Conservation (phyloP, 768 basidiomycete species). For the Trichaptum fuscoviolaceum region DNA sequence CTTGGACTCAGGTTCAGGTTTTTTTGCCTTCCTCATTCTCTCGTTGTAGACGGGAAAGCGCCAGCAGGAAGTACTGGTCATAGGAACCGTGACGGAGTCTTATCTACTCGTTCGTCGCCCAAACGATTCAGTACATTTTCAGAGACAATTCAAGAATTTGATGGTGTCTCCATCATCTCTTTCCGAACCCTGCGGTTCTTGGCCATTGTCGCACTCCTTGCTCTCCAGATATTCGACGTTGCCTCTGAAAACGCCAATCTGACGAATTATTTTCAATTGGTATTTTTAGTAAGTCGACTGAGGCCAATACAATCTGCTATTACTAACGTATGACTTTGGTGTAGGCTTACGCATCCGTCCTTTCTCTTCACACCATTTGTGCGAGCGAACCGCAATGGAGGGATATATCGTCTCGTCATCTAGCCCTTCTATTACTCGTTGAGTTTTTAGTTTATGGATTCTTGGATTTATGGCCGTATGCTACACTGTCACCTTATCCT, state of each 20-base stretch:
- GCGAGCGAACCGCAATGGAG: not conserved
- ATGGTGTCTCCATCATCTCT: conserved; percentile 1
- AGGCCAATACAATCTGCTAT: not conserved
- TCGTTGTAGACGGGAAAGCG: not conserved
- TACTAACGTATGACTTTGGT: not conserved
- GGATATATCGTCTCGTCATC: not conserved
- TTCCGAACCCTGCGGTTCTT: not conserved
- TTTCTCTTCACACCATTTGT: not conserved
- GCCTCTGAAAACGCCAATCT: not conserved
- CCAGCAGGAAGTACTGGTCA: not conserved
- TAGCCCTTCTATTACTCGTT: not conserved
- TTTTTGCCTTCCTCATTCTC: not conserved
- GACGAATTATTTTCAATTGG: not conserved
- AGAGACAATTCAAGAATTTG: not conserved
- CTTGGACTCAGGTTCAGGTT: not conserved
- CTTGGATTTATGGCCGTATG: conserved; percentile 1
- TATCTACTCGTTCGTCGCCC: not conserved
- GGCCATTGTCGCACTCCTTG: not conserved
- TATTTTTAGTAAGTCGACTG: not conserved
- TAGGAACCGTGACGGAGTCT: not conserved
- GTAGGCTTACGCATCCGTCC: not conserved
- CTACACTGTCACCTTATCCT: not conserved
- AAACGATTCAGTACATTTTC: not conserved
- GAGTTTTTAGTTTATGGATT: not conserved
- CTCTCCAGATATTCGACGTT: not conserved